Evolutionary conservation across 805 yeast genomes (phyloP).

Genomic region (Candida golubevii): DNA sequence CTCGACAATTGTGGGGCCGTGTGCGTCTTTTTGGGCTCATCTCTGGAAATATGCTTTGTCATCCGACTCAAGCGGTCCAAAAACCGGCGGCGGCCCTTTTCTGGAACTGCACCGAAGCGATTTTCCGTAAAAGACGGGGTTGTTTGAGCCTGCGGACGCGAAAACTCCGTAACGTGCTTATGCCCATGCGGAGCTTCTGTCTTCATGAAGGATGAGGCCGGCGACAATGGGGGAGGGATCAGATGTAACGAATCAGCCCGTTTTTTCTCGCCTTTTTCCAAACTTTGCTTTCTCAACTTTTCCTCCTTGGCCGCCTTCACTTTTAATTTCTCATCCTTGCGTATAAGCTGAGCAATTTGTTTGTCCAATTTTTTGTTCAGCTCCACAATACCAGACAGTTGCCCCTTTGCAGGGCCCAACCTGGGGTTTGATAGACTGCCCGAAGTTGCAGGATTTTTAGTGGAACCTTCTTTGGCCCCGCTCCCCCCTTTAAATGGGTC

Average conservation of each 20-base stretch:
- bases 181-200: background rate
- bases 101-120: background rate
- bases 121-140: background rate
- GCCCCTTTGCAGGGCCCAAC: conserved; percentile 30
- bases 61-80: conserved; percentile 19
- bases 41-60: conserved; percentile 11
- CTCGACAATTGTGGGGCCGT: conserved; percentile 9
- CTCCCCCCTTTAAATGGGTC: background rate
- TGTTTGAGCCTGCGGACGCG: conserved; percentile 10
- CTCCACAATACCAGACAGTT: conserved; percentile 16
- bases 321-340: conserved; percentile 28
- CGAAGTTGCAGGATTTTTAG: background rate
- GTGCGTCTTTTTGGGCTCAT: conserved; percentile 5
- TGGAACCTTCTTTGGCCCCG: background rate
- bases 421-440: conserved; percentile 1
- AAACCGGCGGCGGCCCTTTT: conserved; percentile 2
- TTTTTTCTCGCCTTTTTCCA: conserved; percentile 13
- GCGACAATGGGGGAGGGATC: conserved; percentile 6
- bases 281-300: conserved; percentile 6
- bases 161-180: conserved; percentile 8
- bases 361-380: conserved; percentile 29
- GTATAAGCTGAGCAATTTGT: conserved; percentile 29
- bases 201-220: conserved; percentile 4
- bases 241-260: conserved; percentile 6
- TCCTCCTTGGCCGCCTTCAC: conserved; percentile 16